Evolutionary conservation across 768 basidiomycete genomes (phyloP).

Genomic region (Lepiota brunneoincarnata): DNA sequence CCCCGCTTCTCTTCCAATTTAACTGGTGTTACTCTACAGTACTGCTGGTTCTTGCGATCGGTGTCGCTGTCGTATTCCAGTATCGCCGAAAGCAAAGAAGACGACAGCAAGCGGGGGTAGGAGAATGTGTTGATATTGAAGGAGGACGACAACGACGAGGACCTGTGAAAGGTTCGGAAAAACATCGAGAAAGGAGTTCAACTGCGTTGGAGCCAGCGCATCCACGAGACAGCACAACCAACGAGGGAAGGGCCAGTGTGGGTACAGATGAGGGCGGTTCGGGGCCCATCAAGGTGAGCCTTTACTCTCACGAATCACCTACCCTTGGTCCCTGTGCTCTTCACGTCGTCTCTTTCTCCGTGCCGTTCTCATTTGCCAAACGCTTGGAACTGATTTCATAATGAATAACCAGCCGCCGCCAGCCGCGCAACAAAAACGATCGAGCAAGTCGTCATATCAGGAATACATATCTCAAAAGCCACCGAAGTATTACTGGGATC

Average conservation of each 20-base stretch:
- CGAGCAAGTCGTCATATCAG: conserved; percentile 22
- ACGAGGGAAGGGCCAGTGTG: not conserved
- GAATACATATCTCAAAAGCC: conserved; percentile 25
- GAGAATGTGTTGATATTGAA: conserved; percentile 2
- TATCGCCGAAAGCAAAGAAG: conserved; percentile 19
- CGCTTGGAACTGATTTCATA: not conserved
- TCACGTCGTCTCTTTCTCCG: not conserved
- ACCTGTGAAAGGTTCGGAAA: not conserved
- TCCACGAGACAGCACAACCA: not conserved
- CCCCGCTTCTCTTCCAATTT: not conserved
- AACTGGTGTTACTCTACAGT: conserved; percentile 14
- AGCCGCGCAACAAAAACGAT: conserved; percentile 9
- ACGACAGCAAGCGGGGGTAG: conserved; percentile 12
- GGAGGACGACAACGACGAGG: not conserved
- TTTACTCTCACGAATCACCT: not conserved
- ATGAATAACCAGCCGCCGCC: conserved; percentile 1
- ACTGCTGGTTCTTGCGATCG: conserved; percentile 22
- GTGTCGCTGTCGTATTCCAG: conserved; percentile 24
- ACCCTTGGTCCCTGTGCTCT: not conserved
- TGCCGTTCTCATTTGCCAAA: not conserved
- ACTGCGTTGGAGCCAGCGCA: not conserved
- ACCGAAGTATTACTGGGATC: conserved; percentile 31
- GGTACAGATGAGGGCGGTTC: not conserved
- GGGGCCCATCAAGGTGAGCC: not conserved
- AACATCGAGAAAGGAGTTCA: not conserved